Percentiles rank a stretch among this genome's conserved stretches.
phyloP scores from a whole-genome alignment of 495 filamentous ascomycete species.

The Annulohypoxylon stygium region DNA sequence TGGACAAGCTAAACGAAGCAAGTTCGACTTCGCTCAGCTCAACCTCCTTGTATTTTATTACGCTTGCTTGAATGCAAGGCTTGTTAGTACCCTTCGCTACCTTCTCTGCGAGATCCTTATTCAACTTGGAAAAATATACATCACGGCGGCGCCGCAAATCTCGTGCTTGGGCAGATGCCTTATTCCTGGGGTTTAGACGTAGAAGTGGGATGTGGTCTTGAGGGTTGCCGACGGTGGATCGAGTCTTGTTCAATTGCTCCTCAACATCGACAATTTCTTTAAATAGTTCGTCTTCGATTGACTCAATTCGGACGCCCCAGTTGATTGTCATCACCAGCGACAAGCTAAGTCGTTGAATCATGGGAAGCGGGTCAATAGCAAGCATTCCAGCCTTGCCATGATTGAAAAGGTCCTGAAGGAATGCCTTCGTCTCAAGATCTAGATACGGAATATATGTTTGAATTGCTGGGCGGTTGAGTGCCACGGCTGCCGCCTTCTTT shows the following conservation, averaged over 20 bases:
- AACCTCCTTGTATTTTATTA: constrained; percentile 72
- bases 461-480: constrained; percentile 72
- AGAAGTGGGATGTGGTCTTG: constrained; percentile 75
- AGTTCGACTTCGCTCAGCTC: constrained; percentile 70
- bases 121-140: constrained; percentile 67
- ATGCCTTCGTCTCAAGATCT: constrained; percentile 70
- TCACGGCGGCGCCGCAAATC: constrained; percentile 72
- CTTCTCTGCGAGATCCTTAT: constrained; percentile 66
- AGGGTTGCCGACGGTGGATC: constrained; percentile 71
- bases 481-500: constrained; percentile 73
- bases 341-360: constrained; percentile 70
- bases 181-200: constrained; percentile 68
- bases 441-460: constrained; percentile 71
- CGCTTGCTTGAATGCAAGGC: constrained; percentile 75
- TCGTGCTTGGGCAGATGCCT: constrained; percentile 63
- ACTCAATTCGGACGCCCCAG: constrained; percentile 71
- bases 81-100: constrained; percentile 71
- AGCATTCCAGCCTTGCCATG: constrained; percentile 66
- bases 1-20: constrained; percentile 72
- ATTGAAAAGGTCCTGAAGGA: constrained; percentile 69
- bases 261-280: constrained; percentile 74
- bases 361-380: constrained; percentile 70
- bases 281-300: constrained; percentile 69
- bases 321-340: constrained; percentile 72
- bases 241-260: constrained; percentile 69